These are phyloP conservation scores for Fomitopsis betulina DNA, from an alignment of 1,284 basidiomycete genomes.

Conservation along the genomic window DNA sequence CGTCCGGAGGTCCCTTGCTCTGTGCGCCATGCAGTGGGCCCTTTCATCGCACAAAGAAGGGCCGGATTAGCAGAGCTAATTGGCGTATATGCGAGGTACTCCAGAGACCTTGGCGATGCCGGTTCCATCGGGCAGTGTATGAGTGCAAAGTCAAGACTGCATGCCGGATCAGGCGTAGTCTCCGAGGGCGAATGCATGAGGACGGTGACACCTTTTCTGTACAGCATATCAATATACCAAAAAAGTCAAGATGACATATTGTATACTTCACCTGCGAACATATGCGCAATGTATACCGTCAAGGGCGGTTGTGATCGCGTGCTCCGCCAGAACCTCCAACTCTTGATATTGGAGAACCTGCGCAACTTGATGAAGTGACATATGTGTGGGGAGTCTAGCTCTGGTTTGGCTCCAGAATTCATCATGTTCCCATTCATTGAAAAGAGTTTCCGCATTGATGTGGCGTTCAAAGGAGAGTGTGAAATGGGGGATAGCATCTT, in stretches of 20 bases:
- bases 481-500: not conserved
- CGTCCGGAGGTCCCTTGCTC: not conserved
- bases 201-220: not conserved
- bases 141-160: not conserved
- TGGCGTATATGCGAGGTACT: not conserved
- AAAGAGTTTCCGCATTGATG: not conserved
- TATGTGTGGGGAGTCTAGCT: not conserved
- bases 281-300: not conserved
- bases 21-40: not conserved
- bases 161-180: not conserved
- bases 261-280: not conserved
- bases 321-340: not conserved
- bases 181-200: not conserved
- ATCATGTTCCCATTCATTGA: not conserved
- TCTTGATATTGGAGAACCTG: not conserved
- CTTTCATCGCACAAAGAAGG: not conserved
- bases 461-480: not conserved
- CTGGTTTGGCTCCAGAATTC: no score
- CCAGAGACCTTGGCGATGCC: not conserved
- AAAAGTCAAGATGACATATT: not conserved
- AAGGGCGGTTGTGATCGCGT: not conserved
- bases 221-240: slow-evolving; percentile 1
- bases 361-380: not conserved
- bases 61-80: not conserved
- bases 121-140: not conserved